A percentile compares a stretch with the other conserved stretches of the same genome.
phyloP scores from a whole-genome alignment of 2,329 filamentous ascomycete species.

The Alternaria alternata region DNA sequence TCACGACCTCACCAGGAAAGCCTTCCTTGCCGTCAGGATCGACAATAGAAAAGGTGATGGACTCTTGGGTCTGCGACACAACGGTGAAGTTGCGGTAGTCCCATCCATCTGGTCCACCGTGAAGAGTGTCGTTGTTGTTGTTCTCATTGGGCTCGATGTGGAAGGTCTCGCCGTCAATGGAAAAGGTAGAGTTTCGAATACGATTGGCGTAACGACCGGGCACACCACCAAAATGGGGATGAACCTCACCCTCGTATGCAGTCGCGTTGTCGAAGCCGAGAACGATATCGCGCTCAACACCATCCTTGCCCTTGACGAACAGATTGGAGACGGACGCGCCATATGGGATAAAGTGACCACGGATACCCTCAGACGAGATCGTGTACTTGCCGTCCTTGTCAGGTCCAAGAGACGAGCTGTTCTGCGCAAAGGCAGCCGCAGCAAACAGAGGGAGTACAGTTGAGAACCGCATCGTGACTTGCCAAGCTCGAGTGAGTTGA shows the following conservation, averaged over 20 bases:
- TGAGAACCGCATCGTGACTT: constrained; percentile 39
- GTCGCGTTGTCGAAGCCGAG: constrained; percentile 78
- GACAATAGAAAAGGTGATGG: constrained; percentile 77
- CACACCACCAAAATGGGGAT: constrained; percentile 76
- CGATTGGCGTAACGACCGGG: constrained; percentile 83
- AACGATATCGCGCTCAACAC: constrained; percentile 74
- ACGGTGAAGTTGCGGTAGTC: constrained; percentile 81
- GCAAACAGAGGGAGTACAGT: constrained; percentile 34
- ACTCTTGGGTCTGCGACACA: constrained; percentile 69
- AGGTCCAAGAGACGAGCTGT: constrained; percentile 35
- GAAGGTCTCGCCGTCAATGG: constrained; percentile 69
- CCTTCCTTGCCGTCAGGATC: constrained; percentile 78
- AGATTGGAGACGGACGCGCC: constrained; percentile 77
- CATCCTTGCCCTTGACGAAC: constrained; percentile 73
- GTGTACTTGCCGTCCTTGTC: constrained; percentile 69
- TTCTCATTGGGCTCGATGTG: constrained; percentile 68
- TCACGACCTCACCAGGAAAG: constrained; percentile 79
- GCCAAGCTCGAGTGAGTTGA: constrained; percentile 24
- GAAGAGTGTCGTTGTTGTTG: constrained; percentile 66
- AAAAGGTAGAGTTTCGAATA: constrained; percentile 78
- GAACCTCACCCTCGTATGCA: constrained; percentile 72
- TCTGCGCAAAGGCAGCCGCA: constrained; percentile 40
- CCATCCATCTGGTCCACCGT: constrained; percentile 76
- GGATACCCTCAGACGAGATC: constrained; percentile 71
- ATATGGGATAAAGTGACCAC: constrained; percentile 75